A percentile compares a stretch with the other conserved stretches of the same genome.
These are phyloP conservation scores for Mucor racemosus DNA, from an alignment of 371 early-diverging fungal genomes.

Conservation along the genomic window DNA sequence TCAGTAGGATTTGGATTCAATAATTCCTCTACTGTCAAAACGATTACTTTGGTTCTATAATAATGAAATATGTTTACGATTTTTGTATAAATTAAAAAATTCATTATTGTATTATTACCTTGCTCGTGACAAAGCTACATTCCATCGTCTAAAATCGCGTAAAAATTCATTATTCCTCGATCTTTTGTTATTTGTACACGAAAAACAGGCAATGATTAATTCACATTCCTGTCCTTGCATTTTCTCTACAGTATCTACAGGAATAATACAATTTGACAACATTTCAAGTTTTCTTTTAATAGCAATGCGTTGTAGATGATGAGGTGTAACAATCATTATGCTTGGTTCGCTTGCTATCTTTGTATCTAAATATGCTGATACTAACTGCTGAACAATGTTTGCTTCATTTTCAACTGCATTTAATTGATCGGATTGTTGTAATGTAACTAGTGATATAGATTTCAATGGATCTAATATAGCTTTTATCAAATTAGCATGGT, in stretches of 20 bases:
- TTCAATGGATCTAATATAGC: slow-evolving; percentile 42
- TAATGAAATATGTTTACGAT: not conserved
- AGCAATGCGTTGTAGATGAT: slow-evolving; percentile 57
- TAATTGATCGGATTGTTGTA: slow-evolving; percentile 9
- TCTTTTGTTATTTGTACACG: slow-evolving; percentile 33
- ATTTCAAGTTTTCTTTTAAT: slow-evolving; percentile 31
- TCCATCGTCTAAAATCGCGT: slow-evolving; percentile 61
- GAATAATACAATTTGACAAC: not conserved
- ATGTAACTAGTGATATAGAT: slow-evolving; percentile 49
- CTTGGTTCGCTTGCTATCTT: slow-evolving; percentile 14
- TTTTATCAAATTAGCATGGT: not conserved
- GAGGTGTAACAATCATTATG: slow-evolving; percentile 55
- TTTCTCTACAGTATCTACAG: slow-evolving; percentile 41
- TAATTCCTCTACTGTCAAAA: slow-evolving; percentile 52
- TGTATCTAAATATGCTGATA: slow-evolving; percentile 39
- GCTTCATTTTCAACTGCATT: slow-evolving; percentile 44
- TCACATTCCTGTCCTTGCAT: slow-evolving; percentile 69
- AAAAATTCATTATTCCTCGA: slow-evolving; percentile 34
- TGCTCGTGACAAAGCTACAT: slow-evolving; percentile 62
- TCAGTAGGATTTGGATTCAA: slow-evolving; percentile 24
- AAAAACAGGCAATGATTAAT: slow-evolving; percentile 61
- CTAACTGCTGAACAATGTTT: slow-evolving; percentile 39
- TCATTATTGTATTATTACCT: slow-evolving; percentile 19
- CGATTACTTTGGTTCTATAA: slow-evolving; percentile 57
- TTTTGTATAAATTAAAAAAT: not conserved